phyloP scores from a whole-genome alignment of 179 eudicot species.

The Beta corolliflora region DNA sequence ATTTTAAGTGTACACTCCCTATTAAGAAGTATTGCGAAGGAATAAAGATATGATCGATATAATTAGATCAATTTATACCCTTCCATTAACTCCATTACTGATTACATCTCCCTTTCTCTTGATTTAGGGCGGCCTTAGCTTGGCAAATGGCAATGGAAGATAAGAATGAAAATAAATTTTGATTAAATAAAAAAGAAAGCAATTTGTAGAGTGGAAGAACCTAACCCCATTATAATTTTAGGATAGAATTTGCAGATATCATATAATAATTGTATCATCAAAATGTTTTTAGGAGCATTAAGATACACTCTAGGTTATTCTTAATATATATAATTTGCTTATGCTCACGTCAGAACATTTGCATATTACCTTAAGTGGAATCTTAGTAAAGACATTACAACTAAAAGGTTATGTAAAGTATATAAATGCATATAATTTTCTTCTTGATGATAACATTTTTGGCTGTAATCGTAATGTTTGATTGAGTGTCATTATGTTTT shows the following conservation, averaged over 20 bases:
- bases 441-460: neutral
- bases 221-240: constrained; percentile 3
- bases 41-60: too few species aligned
- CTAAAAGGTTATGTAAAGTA: constrained; percentile 14
- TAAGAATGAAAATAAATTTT: neutral
- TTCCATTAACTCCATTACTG: too few species aligned
- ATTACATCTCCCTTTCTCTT: too few species aligned
- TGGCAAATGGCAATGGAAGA: neutral
- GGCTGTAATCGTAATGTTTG: neutral
- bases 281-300: neutral
- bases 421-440: constrained; percentile 2
- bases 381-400: constrained; percentile 14
- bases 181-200: neutral
- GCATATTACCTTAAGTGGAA: constrained; percentile 15
- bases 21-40: too few species aligned
- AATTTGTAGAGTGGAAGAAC: neutral
- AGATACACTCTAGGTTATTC: neutral
- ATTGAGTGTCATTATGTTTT: neutral
- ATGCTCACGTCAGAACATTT: constrained; percentile 4
- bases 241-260: neutral
- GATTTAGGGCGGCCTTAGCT: neutral
- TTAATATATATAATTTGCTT: neutral
- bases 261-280: neutral
- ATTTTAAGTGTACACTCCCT: too few species aligned
- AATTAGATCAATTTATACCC: neutral